phyloP scores from a whole-genome alignment of 495 filamentous ascomycete species.

The Daldinia grandis region DNA sequence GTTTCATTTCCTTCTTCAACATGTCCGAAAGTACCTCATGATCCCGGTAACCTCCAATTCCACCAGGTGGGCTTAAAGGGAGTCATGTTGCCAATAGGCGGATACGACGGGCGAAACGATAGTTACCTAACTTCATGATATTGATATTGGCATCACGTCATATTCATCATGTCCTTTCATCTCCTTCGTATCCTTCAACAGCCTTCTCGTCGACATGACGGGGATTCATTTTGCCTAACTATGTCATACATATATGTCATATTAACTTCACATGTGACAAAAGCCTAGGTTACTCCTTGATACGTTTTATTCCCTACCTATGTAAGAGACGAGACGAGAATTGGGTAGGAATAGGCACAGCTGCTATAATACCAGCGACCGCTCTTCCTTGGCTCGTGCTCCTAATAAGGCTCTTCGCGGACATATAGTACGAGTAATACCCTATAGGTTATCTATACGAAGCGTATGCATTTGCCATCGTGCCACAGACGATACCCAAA shows the following conservation, averaged over 20 bases:
- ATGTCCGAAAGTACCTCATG: slow-evolving; percentile 22
- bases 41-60: slow-evolving; percentile 35
- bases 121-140: slow-evolving; percentile 24
- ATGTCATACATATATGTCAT: too few species aligned
- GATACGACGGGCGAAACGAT: slow-evolving; percentile 20
- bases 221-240: slow-evolving; percentile 32
- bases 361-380: slow-evolving; percentile 11
- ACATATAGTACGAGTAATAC: slow-evolving; percentile 4
- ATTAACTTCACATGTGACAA: slow-evolving; percentile 26
- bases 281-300: neutral
- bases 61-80: slow-evolving; percentile 18
- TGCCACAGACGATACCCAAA: slow-evolving; percentile 19
- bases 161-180: neutral
- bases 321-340: neutral
- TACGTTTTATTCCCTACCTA: slow-evolving; percentile 3
- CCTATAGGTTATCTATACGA: slow-evolving; percentile 24
- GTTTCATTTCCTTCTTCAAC: slow-evolving; percentile 8
- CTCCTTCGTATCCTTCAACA: neutral
- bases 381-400: slow-evolving; percentile 27
- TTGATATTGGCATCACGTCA: slow-evolving; percentile 42
- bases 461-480: slow-evolving; percentile 1
- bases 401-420: slow-evolving; percentile 7
- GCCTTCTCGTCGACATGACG: slow-evolving; percentile 10
- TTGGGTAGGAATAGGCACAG: slow-evolving; percentile 23
- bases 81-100: slow-evolving; percentile 21